Base-by-base conservation (phyloP, 768 basidiomycete species). In the Hysterangium stoloniferum region DNA sequence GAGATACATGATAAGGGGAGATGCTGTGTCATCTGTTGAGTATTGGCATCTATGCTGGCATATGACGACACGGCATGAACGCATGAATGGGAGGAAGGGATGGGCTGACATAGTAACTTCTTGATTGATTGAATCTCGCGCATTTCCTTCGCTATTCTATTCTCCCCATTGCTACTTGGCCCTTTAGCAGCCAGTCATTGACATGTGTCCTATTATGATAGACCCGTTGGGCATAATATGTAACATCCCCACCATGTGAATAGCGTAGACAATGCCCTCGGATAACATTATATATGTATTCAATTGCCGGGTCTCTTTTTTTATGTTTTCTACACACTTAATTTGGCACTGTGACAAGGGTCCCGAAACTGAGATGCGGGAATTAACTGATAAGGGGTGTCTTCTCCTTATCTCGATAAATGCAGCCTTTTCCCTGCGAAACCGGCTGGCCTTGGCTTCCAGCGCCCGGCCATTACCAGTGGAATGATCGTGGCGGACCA, bases 11-110 rank as follows among this genome's bases (percentile, higher is more conserved):
- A 70, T 7, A 74, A 74, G 36, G 65, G 62, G 61, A 69, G 70
- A 54, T 87, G 85, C 64, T 87, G 85, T 57, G 77, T 86, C 35
- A 71, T 87, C 52, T 86, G 82, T 60, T 86, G 41, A 55, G 20
- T 4, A 31, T 24, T 33, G 37, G 17, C 27, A 17, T 22, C 8
- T 17, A 19, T 22, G 19, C 12, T 22, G 28, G 2, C 33, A n/a
- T n/a, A n/a, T n/a, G n/a, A n/a, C n/a, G n/a, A n/a, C n/a, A n/a
- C n/a, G n/a, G 44, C 4, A 45, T 15, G 29, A 19, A 17, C 7
- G 15, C 20, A 20, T 12, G 7, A 12, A 42, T 42, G 41, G 11
- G 15, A n/a, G n/a, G n/a, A 31, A 33, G 15, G 25, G 44, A 45
- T 28, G 44, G 44, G 33, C 19, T 4, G 44, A 32, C 25, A 4